A percentile compares a stretch with the other conserved stretches of the same genome.
Evolutionary conservation across 2,329 filamentous ascomycete genomes (phyloP).

Genomic region (Fusarium fujikuroi): DNA sequence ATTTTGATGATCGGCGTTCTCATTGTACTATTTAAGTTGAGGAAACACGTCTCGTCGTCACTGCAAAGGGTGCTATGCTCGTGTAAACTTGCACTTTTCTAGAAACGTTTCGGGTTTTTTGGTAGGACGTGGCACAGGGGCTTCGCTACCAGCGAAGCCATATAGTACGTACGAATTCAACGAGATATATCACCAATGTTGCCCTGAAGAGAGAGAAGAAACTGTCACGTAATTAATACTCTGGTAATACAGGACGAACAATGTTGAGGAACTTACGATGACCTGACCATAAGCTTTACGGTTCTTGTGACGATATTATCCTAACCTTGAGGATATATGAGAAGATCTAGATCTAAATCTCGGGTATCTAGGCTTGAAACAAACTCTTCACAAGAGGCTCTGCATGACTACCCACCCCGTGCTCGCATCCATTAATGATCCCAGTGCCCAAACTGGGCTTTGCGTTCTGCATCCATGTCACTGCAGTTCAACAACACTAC

Average conservation of each 20-base stretch:
- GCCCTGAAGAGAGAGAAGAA: not conserved
- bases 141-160: not conserved
- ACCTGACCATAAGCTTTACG: not conserved
- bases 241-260: not conserved
- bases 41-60: not conserved
- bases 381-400: not conserved
- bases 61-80: not conserved
- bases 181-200: not conserved
- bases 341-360: not conserved
- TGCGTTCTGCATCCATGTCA: not conserved
- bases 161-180: not conserved
- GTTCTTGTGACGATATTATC: not conserved
- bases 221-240: not conserved
- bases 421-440: not conserved
- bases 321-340: not conserved
- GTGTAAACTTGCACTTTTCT: not conserved
- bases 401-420: not conserved
- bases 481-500: not conserved
- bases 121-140: not conserved
- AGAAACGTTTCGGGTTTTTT: not conserved
- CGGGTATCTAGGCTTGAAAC: not conserved
- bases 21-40: not conserved
- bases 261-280: not conserved
- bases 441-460: not conserved
- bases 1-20: not conserved